Base-by-base conservation (phyloP, 176 grass and related monocot species). In the Pontederia paniculata region DNA sequence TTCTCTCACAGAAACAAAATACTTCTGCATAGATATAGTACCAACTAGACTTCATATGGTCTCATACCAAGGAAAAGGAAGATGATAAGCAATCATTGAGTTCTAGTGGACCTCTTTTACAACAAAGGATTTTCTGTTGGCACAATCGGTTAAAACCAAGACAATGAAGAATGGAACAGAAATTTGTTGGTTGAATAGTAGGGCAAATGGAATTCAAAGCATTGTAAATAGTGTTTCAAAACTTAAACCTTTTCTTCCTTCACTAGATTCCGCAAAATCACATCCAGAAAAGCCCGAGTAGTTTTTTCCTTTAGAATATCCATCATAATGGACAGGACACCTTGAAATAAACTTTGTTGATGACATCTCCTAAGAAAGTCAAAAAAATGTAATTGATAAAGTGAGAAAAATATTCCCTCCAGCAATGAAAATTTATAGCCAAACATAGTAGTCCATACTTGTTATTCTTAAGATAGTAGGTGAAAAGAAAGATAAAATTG, bases 301-400 rank as follows among this genome's bases (percentile, higher is more conserved):
- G 81, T 77, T 81, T 84, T 83, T 71, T 90, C 91, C 66, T 90
- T 73, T 70, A 90, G 74, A 68, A 97, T 74, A 67, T 87, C 74
- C 5, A 61, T 79, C 85, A 87, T 74, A 77, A 89, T 81, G 23
- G 91, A 90, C 53, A 79, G 52, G 80, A 97, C 84, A 76, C 82
- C 77, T 44, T 97, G 82, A 74, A 55, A 64, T 20, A 84, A 64
- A 71, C 77, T 87, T 55, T 73, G 78, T 74, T 89, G 82, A 76
- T 84, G 79, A 75, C 82, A 80, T 59, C 81, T 76, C 70, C 91
- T 97, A 69, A 54, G 45, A 78, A 78, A 81, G 44, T 23, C 11
- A 52, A 71, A n/a, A 56, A 28, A 6, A 12, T 20, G 28, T 23
- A 16, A 49, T 70, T 54, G 48, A 20, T 19, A 58, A 47, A 15